phyloP scores from a whole-genome alignment of 495 filamentous ascomycete genomes.

The Xylaria curta region DNA sequence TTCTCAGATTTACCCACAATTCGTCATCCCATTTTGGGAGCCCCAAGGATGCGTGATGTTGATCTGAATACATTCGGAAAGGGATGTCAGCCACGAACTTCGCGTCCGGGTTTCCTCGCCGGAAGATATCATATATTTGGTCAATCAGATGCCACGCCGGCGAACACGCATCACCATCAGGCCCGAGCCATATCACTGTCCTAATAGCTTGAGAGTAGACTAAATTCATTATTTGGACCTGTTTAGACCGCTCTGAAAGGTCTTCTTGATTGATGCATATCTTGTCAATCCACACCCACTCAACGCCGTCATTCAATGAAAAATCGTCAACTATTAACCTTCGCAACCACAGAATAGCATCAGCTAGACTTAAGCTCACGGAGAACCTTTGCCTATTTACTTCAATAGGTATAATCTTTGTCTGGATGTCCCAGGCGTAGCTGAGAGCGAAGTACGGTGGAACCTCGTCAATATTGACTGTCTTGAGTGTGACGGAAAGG shows the following conservation, averaged over 20 bases:
- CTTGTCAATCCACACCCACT: not conserved
- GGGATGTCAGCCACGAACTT: not conserved
- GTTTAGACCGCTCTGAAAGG: not conserved
- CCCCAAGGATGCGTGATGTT: not conserved
- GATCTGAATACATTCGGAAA: not conserved
- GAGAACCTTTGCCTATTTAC: not conserved
- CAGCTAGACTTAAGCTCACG: not conserved
- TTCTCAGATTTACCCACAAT: not conserved
- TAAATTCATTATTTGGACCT: not conserved
- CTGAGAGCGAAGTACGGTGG: slow-evolving; percentile 9
- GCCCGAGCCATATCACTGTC: not conserved
- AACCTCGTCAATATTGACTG: not conserved
- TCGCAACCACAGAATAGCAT: not conserved
- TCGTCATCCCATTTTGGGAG: not conserved
- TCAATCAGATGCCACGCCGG: not conserved
- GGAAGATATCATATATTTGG: not conserved
- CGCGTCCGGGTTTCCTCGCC: not conserved
- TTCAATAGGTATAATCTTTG: not conserved
- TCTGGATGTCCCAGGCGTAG: not conserved
- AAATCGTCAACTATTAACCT: not conserved
- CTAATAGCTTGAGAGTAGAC: not conserved
- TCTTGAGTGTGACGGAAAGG: not conserved
- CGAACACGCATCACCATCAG: not conserved
- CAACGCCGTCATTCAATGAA: not conserved
- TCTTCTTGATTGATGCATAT: slow-evolving; percentile 3